Conservation (phyloP, 305 asterid genomes). For the Fraxinus latifolia region DNA sequence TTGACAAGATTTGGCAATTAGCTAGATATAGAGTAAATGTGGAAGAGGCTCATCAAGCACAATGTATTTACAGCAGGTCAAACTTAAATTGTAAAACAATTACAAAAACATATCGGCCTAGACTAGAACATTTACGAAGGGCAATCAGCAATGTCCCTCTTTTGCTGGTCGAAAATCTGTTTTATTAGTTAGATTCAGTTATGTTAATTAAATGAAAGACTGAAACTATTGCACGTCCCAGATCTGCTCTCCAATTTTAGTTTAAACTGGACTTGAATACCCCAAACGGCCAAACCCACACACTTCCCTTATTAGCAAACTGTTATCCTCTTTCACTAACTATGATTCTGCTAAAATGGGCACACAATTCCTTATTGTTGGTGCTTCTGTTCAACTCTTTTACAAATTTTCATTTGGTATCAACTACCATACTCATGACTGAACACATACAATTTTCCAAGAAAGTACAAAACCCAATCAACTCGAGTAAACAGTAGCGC, state of each 20-base stretch:
- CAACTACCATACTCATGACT: not conserved
- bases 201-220: not conserved
- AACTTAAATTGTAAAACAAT: not conserved
- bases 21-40: not conserved
- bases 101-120: not conserved
- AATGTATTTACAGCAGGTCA: not conserved
- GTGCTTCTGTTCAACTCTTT: not conserved
- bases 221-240: not conserved
- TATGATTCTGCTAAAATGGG: not conserved
- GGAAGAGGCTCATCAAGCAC: not conserved
- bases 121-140: not conserved
- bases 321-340: not conserved
- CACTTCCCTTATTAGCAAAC: not conserved
- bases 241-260: not conserved
- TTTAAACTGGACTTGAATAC: not conserved
- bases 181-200: not conserved
- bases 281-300: not conserved
- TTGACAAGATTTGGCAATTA: not conserved
- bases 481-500: not conserved
- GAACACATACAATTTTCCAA: not conserved
- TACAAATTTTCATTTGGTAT: not conserved
- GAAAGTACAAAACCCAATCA: not conserved
- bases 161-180: not conserved
- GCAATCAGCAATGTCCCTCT: not conserved
- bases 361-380: not conserved